These are phyloP conservation scores for Populus euphratica DNA, from an alignment of 345 rosid species.

Conservation along the genomic window DNA sequence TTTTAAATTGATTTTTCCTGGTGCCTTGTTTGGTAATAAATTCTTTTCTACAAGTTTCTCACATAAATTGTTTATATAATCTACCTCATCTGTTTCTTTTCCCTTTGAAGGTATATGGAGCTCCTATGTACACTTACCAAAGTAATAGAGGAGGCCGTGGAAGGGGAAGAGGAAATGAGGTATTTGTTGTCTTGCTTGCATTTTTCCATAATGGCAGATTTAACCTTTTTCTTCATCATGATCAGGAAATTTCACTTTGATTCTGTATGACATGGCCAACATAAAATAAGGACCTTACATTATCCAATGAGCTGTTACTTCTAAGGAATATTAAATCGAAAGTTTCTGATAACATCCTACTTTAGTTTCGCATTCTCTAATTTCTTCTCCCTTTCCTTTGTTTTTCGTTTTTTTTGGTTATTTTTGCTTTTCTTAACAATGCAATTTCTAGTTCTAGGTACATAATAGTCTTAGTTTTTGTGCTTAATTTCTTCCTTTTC, in stretches of 20 bases:
- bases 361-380: neutral
- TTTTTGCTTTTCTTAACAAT: neutral
- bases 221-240: neutral
- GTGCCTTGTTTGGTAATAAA: neutral
- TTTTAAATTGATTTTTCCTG: neutral
- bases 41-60: neutral
- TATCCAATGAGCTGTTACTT: neutral
- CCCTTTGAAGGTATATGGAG: slow-evolving; percentile 17
- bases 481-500: neutral
- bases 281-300: neutral
- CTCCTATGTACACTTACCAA: slow-evolving; percentile 12
- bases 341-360: neutral
- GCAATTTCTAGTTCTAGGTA: neutral
- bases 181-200: neutral
- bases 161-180: slow-evolving; percentile 27
- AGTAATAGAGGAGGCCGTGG: slow-evolving; percentile 26
- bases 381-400: neutral
- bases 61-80: neutral
- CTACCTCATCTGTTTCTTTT: neutral
- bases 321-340: neutral
- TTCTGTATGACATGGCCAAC: neutral
- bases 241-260: neutral
- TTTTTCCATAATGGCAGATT: neutral
- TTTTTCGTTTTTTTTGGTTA: neutral
- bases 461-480: neutral